These are phyloP conservation scores for Urostyla sp. DNA, from an alignment of 73 alveolate species.

Conservation along the genomic window DNA sequence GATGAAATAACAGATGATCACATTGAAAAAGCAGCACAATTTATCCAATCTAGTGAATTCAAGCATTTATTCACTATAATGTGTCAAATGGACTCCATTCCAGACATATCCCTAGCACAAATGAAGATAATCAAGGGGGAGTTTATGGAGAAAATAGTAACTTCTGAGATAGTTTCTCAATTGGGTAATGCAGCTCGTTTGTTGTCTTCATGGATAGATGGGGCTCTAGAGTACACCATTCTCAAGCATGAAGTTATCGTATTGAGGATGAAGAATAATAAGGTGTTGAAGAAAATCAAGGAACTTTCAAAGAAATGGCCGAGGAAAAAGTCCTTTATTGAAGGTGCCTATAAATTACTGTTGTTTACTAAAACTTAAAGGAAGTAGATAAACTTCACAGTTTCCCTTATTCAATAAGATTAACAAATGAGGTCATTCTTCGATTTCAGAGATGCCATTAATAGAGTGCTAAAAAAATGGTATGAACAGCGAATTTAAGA, in stretches of 20 bases:
- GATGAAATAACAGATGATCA: slow-evolving; percentile 38
- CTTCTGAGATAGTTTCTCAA: slow-evolving; percentile 32
- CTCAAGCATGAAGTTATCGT: slow-evolving; percentile 69
- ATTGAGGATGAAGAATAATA: slow-evolving; percentile 57
- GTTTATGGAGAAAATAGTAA: slow-evolving; percentile 55
- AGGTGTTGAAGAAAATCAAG: slow-evolving; percentile 54
- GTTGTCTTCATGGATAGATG: slow-evolving; percentile 72
- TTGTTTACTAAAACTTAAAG: slow-evolving; percentile 59
- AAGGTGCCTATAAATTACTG: slow-evolving; percentile 67
- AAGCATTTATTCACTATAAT: slow-evolving; percentile 22
- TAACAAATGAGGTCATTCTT: slow-evolving; percentile 34
- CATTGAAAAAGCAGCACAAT: slow-evolving; percentile 18
- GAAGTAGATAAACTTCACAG: slow-evolving; percentile 27
- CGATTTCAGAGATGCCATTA: slow-evolving; percentile 53
- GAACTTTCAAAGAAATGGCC: slow-evolving; percentile 58
- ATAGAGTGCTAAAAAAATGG: slow-evolving; percentile 50
- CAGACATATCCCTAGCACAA: slow-evolving; percentile 48
- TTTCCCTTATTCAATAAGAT: slow-evolving; percentile 45
- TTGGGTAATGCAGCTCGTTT: slow-evolving; percentile 67
- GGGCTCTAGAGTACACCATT: slow-evolving; percentile 68
- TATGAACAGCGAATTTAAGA: slow-evolving; percentile 25
- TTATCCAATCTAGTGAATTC: slow-evolving; percentile 52
- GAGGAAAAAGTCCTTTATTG: slow-evolving; percentile 59
- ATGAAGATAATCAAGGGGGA: slow-evolving; percentile 64
- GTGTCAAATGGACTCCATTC: slow-evolving; percentile 72